These are phyloP conservation scores for Ceratobasidium sp. DNA, from an alignment of 1,284 basidiomycete species.

Conservation along the genomic window DNA sequence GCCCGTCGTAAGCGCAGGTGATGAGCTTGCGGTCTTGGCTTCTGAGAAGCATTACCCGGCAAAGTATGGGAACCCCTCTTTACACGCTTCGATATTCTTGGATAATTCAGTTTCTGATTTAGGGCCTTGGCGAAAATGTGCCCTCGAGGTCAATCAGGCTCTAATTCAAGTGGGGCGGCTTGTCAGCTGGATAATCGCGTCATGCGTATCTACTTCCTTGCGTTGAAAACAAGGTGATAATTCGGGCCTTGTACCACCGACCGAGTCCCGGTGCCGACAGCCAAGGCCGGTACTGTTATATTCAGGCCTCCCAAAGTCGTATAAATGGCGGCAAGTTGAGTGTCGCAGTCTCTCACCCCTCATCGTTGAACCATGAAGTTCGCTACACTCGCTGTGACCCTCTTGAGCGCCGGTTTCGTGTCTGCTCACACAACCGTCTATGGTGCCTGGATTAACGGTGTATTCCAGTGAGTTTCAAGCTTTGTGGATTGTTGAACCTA, in stretches of 20 bases:
- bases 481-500: too few relatives aligned
- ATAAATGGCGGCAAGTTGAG: slow-evolving; percentile 6
- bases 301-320: background rate
- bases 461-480: slow-evolving; percentile 34
- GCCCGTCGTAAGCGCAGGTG: background rate
- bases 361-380: slow-evolving; percentile 15
- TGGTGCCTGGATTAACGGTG: slow-evolving; percentile 44
- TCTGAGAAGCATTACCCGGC: background rate
- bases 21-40: slow-evolving; percentile 12
- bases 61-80: background rate
- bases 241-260: slow-evolving; percentile 3
- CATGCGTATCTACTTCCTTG: background rate
- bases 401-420: slow-evolving; percentile 34
- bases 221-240: slow-evolving; percentile 15
- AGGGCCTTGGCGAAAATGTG: background rate
- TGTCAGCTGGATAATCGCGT: slow-evolving; percentile 10
- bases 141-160: background rate
- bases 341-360: background rate
- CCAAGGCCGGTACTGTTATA: background rate
- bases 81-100: background rate
- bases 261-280: slow-evolving; percentile 10
- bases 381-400: slow-evolving; percentile 21
- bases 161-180: background rate
- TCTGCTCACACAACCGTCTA: slow-evolving; percentile 37
- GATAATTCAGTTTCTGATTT: background rate